Base-by-base conservation (phyloP, 148 eudicot genomes). In the Rhododendron vialii region DNA sequence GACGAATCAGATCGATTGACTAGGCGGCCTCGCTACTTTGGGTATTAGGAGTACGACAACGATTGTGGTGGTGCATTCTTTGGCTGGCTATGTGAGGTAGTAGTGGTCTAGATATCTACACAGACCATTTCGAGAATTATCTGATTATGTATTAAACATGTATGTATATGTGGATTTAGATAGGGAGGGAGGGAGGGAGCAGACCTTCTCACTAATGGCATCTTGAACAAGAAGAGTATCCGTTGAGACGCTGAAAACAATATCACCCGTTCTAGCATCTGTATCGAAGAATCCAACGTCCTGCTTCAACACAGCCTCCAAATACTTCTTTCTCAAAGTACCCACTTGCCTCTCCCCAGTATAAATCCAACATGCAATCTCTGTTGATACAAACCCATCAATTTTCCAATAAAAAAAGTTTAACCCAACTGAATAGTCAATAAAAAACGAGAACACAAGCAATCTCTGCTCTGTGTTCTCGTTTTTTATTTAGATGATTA, bases 161-260 rank as follows among this genome's bases (percentile, higher is more conserved):
- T 30, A 30, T 30, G 20, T 13, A 41, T 41, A 7, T 41, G 6
- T 5, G 45, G 7, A 41, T 41, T 6, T 41, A 41, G 41, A 38
- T 5, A 36, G 6, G 43, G 43, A 41, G 45, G 45, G 38, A 36
- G 53, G 38, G 80, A 57, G 80, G 85, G 26, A 78, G 51, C 47
- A 48, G 15, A 95, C 99, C 98, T 95, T 98, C 91, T 95, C 99
- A 85, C 99, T 94, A 76, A 98, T 98, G 88, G 99, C 99, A 90
- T 98, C 99, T 93, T 98, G 99, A 5, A 98, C 98, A 84, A 98
- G 99, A n/a, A 98, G 94, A n/a, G 99, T 98, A 83, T 95, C 99
- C 7, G 98, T 94, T 6, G 99, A 95, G 77, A 98, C 94, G 80
- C 96, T 94, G 82, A 94, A 94, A 75, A 98, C 98, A 87, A 98